phyloP scores from a whole-genome alignment of 805 yeast species.

The Candida morakotiae region DNA sequence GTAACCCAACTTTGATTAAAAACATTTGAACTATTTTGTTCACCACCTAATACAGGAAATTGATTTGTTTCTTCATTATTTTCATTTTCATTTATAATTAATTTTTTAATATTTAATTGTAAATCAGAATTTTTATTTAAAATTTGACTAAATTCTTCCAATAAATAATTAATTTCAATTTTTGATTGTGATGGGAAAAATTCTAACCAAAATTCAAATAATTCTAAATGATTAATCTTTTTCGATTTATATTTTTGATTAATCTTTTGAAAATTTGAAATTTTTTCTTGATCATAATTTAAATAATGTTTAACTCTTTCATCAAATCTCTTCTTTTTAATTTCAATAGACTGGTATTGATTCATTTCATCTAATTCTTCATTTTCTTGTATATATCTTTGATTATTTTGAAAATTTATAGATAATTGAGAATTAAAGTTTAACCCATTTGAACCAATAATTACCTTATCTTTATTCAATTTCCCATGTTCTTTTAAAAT shows the following conservation, averaged over 20 bases:
- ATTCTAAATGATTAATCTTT: conserved; percentile 43
- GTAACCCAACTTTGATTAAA: conserved; percentile 11
- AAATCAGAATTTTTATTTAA: conserved; percentile 45
- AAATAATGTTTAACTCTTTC: conserved; percentile 83
- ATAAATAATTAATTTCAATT: conserved; percentile 52
- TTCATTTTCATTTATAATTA: conserved; percentile 15
- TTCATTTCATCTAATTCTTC: conserved; percentile 23
- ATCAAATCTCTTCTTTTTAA: conserved; percentile 61
- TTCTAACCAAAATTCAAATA: conserved; percentile 42
- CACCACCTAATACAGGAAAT: conserved; percentile 49
- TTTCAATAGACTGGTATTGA: conserved; percentile 30
- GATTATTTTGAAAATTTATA: conserved; percentile 38
- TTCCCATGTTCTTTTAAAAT: conserved; percentile 78
- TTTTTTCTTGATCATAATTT: conserved; percentile 44
- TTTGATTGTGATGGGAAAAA: conserved; percentile 40
- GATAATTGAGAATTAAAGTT: conserved; percentile 60
- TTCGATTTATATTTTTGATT: conserved; percentile 47
- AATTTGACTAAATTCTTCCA: conserved; percentile 59
- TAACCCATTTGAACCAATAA: conserved; percentile 34
- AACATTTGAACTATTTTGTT: conserved; percentile 9
- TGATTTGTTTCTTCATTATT: conserved; percentile 20
- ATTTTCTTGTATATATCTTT: conserved; percentile 12
- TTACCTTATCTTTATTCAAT: conserved; percentile 37
- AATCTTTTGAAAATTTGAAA: conserved; percentile 45
- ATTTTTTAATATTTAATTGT: conserved; percentile 28